These are phyloP conservation scores for Fragaria vesca DNA, from an alignment of 306 rosid species.

Conservation along the genomic window DNA sequence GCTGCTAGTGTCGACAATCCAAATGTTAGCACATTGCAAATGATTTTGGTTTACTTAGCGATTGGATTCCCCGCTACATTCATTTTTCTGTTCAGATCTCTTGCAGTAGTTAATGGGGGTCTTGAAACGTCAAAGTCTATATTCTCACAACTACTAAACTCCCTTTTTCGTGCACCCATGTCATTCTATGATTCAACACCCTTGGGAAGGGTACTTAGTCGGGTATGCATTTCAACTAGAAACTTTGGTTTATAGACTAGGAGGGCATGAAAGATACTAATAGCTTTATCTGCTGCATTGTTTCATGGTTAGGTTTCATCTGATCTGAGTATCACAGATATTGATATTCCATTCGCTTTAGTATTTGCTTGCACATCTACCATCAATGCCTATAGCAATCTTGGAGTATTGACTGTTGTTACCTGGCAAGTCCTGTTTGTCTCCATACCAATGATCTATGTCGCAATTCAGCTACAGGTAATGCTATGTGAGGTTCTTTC, in stretches of 20 bases:
- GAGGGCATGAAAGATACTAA: conserved; percentile 13
- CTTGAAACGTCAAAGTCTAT: conserved; percentile 69
- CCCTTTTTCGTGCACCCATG: conserved; percentile 85
- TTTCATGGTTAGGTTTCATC: conserved; percentile 57
- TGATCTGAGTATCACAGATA: conserved; percentile 84
- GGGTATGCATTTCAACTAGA: conserved; percentile 50
- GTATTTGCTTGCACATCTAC: conserved; percentile 59
- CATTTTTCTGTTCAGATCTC: conserved; percentile 52
- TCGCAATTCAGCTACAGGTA: conserved; percentile 78
- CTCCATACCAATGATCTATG: conserved; percentile 62
- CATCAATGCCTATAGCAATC: conserved; percentile 49
- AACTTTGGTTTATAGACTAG: conserved; percentile 7
- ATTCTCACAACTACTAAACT: conserved; percentile 61
- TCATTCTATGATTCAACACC: conserved; percentile 96
- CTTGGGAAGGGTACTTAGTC: conserved; percentile 83
- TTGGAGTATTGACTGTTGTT: conserved; percentile 72
- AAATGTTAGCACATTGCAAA: conserved; percentile 43
- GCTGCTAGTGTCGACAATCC: conserved; percentile 78
- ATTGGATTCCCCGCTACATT: conserved; percentile 55
- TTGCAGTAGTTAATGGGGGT: conserved; percentile 51
- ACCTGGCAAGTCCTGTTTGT: conserved; percentile 93
- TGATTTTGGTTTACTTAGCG: conserved; percentile 66
- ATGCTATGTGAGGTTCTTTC: not conserved
- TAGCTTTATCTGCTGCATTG: not conserved
- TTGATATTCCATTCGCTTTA: conserved; percentile 60